Evolutionary conservation across 495 filamentous ascomycete genomes (phyloP).

Genomic region (Podospora anserina): DNA sequence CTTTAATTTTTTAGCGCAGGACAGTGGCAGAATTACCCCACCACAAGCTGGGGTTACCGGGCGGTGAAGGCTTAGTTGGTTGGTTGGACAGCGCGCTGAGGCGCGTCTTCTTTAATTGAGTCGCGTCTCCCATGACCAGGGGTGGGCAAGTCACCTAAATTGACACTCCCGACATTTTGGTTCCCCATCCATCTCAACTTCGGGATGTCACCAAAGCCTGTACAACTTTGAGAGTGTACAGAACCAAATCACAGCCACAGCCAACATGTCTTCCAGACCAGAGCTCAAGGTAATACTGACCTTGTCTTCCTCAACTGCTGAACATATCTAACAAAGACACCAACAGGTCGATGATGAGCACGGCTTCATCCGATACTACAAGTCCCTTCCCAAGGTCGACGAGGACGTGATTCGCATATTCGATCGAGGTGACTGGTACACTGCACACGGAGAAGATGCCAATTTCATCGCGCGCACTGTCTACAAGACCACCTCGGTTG

Average conservation of each 20-base stretch:
- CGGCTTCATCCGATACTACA: conserved; percentile 94
- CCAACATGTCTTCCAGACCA: conserved; percentile 79
- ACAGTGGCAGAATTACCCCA: conserved; percentile 13
- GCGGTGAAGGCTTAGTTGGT: conserved; percentile 12
- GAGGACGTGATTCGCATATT: conserved; percentile 83
- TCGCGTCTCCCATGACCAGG: conserved; percentile 24
- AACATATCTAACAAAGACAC: neutral
- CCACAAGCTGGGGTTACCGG: neutral
- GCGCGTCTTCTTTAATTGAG: conserved; percentile 30
- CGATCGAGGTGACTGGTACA: conserved; percentile 92
- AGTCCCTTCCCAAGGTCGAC: conserved; percentile 64
- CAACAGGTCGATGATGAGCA: conserved; percentile 82
- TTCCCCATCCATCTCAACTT: conserved; percentile 2
- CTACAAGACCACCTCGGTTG: conserved; percentile 95
- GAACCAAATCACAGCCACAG: neutral
- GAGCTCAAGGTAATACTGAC: conserved; percentile 68
- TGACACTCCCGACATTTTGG: neutral
- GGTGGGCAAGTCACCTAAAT: neutral
- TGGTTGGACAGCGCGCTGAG: conserved; percentile 3
- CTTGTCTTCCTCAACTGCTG: neutral
- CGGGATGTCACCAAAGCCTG: conserved; percentile 1
- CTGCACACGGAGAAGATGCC: conserved; percentile 88
- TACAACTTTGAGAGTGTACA: conserved; percentile 1
- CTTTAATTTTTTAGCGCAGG: conserved; percentile 2
- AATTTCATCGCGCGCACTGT: conserved; percentile 92